A percentile compares a stretch with the other conserved stretches of the same genome.
phyloP scores from a whole-genome alignment of 257 asterid genomes.

The Petrea volubilis region DNA sequence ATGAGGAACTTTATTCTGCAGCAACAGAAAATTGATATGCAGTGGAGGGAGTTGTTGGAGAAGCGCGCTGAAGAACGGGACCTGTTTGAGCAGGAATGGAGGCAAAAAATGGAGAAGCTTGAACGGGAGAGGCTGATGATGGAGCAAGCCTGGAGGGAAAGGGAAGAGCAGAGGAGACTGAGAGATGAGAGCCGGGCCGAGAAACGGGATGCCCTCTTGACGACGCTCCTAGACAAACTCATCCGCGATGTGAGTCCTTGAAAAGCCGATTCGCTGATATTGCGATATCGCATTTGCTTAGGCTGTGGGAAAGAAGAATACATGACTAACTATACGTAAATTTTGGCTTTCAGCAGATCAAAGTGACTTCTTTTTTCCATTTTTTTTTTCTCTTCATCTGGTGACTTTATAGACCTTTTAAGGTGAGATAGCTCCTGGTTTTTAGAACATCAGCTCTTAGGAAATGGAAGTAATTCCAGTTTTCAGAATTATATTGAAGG shows the following conservation, averaged over 20 bases:
- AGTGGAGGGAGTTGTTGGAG: conserved; percentile 65
- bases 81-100: conserved; percentile 62
- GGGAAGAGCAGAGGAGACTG: conserved; percentile 52
- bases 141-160: conserved; percentile 66
- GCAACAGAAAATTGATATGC: conserved; percentile 63
- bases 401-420: neutral
- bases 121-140: conserved; percentile 60
- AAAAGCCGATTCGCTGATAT: neutral
- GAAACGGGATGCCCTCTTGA: conserved; percentile 66
- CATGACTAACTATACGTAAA: neutral
- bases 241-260: conserved; percentile 35
- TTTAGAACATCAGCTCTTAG: no score
- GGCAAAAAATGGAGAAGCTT: conserved; percentile 57
- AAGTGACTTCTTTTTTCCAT: neutral
- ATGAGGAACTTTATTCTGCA: conserved; percentile 48
- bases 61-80: conserved; percentile 56
- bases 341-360: neutral
- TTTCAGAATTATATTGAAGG: no score
- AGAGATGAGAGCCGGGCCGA: conserved; percentile 76
- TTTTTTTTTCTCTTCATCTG: neutral
- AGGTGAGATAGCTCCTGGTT: neutral
- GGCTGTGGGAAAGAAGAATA: neutral
- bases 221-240: conserved; percentile 58
- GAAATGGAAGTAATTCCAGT: no score
- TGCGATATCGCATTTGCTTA: neutral